Percentiles rank a stretch among this genome's conserved stretches.
Conservation (phyloP, 352 stramenopile species). For the Phytophthora citrophthora region DNA sequence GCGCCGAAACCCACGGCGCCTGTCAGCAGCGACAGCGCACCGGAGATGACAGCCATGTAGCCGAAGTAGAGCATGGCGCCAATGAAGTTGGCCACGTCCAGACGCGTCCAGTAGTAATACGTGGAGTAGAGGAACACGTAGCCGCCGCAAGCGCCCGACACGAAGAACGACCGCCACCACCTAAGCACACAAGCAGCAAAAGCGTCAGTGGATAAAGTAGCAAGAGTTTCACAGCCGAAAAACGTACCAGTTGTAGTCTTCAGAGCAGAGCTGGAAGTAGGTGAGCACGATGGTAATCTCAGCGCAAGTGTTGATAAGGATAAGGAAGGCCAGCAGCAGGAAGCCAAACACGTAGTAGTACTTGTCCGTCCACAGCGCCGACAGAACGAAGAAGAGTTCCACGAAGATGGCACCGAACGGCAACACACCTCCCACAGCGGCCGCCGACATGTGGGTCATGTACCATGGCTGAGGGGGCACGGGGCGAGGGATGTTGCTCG, state of each 20-base stretch:
- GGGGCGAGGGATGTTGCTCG: slow-evolving; percentile 97
- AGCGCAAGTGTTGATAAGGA: slow-evolving; percentile 98
- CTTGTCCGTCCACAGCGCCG: slow-evolving; percentile 98
- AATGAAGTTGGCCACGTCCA: slow-evolving; percentile 95
- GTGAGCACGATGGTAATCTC: slow-evolving; percentile 99
- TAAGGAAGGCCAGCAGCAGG: slow-evolving; percentile 98
- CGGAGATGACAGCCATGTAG: slow-evolving; percentile 99
- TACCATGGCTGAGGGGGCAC: slow-evolving; percentile 99
- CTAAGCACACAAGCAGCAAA: slow-evolving; percentile 30
- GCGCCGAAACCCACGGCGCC: slow-evolving; percentile 96
- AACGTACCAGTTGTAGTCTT: slow-evolving; percentile 99
- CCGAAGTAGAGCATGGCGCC: slow-evolving; percentile 96
- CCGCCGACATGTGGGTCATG: slow-evolving; percentile 93
- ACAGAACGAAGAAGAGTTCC: slow-evolving; percentile 99
- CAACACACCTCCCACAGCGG: slow-evolving; percentile 97
- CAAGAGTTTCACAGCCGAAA: slow-evolving; percentile 6
- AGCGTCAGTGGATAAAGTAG: not conserved
- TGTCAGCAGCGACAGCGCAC: slow-evolving; percentile 96
- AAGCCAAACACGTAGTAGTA: slow-evolving; percentile 99
- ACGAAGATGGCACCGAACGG: slow-evolving; percentile 99
- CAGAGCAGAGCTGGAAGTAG: slow-evolving; percentile 99
- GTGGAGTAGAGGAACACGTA: slow-evolving; percentile 99
- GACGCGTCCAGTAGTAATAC: slow-evolving; percentile 97
- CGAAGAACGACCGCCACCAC: slow-evolving; percentile 99
- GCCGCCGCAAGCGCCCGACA: slow-evolving; percentile 94